Evolutionary conservation across 1,284 basidiomycete genomes (phyloP).

Genomic region (Fereydounia khargensis): DNA sequence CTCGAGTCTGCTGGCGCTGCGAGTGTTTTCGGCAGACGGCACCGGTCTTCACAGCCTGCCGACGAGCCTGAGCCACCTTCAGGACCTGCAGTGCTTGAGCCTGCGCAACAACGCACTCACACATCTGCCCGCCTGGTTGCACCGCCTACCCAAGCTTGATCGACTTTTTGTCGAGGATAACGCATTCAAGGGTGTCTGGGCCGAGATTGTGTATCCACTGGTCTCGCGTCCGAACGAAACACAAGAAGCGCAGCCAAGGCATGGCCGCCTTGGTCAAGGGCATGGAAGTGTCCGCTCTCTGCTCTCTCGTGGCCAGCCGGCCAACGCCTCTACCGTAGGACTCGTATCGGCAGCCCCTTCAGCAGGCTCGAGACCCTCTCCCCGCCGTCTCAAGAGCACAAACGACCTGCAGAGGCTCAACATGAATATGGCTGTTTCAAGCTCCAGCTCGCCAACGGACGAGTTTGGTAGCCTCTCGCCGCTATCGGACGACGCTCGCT

Average conservation of each 20-base stretch:
- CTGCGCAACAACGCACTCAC: conserved; percentile 82
- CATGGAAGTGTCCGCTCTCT: not conserved
- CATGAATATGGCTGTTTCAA: not conserved
- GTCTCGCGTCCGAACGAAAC: not conserved
- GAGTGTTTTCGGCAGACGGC: conserved; percentile 83
- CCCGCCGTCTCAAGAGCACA: not conserved
- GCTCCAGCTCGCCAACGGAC: not conserved
- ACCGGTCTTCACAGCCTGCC: conserved; percentile 74
- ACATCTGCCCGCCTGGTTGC: conserved; percentile 89
- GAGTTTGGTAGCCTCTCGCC: not conserved
- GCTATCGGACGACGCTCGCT: not conserved
- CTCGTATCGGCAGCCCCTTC: not conserved
- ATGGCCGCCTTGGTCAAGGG: no score
- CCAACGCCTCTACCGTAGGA: not conserved
- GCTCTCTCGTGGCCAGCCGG: not conserved
- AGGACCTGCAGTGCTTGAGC: conserved; percentile 77
- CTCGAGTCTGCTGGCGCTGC: conserved; percentile 71
- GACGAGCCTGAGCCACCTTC: conserved; percentile 60
- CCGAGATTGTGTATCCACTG: conserved; percentile 67
- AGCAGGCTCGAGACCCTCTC: not conserved
- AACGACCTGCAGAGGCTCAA: not conserved
- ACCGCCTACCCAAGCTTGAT: conserved; percentile 76
- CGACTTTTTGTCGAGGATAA: conserved; percentile 87
- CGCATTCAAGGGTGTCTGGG: conserved; percentile 88
- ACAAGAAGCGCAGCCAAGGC: no score